Percentiles rank a stretch among this genome's conserved stretches.
These are phyloP conservation scores for Teratosphaeriaceae sp. DNA, from an alignment of 2,329 filamentous ascomycete genomes.

Conservation along the genomic window DNA sequence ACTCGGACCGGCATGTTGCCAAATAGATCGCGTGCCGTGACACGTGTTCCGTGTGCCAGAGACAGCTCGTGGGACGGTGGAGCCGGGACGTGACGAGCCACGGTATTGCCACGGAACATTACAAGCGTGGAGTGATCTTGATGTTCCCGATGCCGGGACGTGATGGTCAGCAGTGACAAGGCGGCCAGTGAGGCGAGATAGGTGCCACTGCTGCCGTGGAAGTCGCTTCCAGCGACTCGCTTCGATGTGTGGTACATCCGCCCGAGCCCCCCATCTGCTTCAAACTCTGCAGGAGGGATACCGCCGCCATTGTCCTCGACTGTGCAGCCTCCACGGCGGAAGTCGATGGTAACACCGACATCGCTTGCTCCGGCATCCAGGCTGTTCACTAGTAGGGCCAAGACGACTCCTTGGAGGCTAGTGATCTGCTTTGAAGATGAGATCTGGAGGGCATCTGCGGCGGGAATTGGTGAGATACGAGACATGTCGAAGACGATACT, in stretches of 20 bases:
- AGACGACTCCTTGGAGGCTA: slow-evolving; percentile 62
- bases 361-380: slow-evolving; percentile 70
- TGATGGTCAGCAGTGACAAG: slow-evolving; percentile 69
- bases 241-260: slow-evolving; percentile 70
- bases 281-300: slow-evolving; percentile 68
- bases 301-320: slow-evolving; percentile 82
- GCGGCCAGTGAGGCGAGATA: slow-evolving; percentile 73
- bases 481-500: slow-evolving; percentile 4
- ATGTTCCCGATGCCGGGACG: slow-evolving; percentile 60
- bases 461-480: slow-evolving; percentile 21
- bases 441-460: slow-evolving; percentile 53
- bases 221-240: slow-evolving; percentile 31
- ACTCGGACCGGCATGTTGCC: slow-evolving; percentile 86
- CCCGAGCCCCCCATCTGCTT: slow-evolving; percentile 61
- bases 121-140: slow-evolving; percentile 58
- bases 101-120: slow-evolving; percentile 61
- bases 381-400: slow-evolving; percentile 73
- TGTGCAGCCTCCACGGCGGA: slow-evolving; percentile 64
- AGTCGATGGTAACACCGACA: slow-evolving; percentile 67
- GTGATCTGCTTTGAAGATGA: slow-evolving; percentile 77
- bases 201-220: slow-evolving; percentile 62
- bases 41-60: slow-evolving; percentile 57
- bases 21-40: slow-evolving; percentile 74
- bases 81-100: slow-evolving; percentile 59
- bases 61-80: slow-evolving; percentile 46